Conservation (phyloP, 2,329 filamentous ascomycete genomes). For the Fusarium heterosporum region DNA sequence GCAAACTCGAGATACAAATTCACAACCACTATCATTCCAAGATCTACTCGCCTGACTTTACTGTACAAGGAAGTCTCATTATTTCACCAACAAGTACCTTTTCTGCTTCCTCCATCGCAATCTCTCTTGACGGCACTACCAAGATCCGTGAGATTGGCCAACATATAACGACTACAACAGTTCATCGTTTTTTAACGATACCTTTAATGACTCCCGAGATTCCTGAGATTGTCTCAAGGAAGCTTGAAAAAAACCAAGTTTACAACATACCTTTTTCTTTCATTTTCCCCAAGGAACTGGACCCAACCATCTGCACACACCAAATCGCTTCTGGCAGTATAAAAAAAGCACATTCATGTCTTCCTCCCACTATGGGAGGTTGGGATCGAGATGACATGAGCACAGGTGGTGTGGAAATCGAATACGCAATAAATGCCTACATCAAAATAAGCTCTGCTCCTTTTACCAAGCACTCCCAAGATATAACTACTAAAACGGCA, state of each 20-base stretch:
- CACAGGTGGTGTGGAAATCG: not conserved
- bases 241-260: not conserved
- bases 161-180: not conserved
- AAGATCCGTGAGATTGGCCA: not conserved
- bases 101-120: not conserved
- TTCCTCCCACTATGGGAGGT: not conserved
- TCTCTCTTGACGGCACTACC: not conserved
- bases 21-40: not conserved
- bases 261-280: not conserved
- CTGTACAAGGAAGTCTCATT: not conserved
- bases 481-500: not conserved
- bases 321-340: not conserved
- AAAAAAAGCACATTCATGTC: not conserved
- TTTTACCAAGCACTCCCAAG: fast-evolving
- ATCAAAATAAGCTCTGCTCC: not conserved
- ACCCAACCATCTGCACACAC: not conserved
- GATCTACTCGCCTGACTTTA: not conserved
- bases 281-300: not conserved
- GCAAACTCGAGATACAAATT: not conserved
- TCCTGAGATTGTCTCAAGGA: not conserved
- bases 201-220: not conserved
- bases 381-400: not conserved
- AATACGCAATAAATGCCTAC: not conserved
- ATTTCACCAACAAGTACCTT: not conserved
- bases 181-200: not conserved